These are phyloP conservation scores for Trichoderma guizhouense DNA, from an alignment of 2,329 filamentous ascomycete genomes.

Conservation along the genomic window DNA sequence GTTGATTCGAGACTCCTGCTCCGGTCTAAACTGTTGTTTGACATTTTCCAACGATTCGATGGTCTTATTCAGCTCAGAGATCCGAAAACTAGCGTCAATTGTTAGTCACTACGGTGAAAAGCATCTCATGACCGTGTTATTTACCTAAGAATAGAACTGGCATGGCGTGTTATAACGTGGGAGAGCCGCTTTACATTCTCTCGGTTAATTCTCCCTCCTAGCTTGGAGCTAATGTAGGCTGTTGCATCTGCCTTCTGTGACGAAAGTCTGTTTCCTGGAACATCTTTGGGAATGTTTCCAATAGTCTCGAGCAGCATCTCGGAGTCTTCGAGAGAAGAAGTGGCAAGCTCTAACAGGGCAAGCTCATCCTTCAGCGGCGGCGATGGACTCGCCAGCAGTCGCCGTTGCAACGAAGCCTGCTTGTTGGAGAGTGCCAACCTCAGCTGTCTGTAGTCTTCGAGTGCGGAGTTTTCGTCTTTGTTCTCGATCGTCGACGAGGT, in stretches of 20 bases:
- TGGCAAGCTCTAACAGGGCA: neutral
- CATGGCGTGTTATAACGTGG: neutral
- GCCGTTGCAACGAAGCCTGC: neutral
- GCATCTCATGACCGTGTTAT: neutral
- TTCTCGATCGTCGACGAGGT: neutral
- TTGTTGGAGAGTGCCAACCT: neutral
- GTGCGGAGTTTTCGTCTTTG: neutral
- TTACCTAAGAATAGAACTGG: neutral
- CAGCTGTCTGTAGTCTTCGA: neutral
- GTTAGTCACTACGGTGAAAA: accelerated
- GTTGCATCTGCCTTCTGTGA: neutral
- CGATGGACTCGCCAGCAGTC: neutral
- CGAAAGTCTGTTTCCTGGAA: neutral
- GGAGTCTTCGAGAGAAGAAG: neutral
- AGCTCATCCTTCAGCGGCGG: neutral
- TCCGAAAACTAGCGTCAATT: neutral
- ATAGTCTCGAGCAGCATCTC: neutral
- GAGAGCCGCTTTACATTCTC: neutral
- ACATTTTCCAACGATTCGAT: neutral
- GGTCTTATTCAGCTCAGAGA: neutral
- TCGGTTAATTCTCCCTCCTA: neutral
- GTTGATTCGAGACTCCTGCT: neutral
- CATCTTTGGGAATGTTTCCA: neutral
- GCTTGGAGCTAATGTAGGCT: accelerated
- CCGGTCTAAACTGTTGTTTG: neutral